Conservation (phyloP, 108 stramenopile species). For the Fragilaria crotonensis region DNA sequence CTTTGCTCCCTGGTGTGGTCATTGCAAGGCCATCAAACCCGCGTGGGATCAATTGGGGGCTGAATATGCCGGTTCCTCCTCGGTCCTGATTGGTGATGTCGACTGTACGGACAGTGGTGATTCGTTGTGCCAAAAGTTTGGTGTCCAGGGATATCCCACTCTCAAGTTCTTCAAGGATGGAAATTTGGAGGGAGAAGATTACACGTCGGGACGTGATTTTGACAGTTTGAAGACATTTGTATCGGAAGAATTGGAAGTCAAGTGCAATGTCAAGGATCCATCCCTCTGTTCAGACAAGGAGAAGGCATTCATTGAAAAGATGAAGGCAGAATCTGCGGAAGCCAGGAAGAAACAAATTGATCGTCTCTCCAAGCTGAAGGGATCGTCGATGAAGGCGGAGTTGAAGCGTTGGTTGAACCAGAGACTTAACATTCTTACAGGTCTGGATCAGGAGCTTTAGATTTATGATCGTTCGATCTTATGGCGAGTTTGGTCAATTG, state of each 20-base stretch:
- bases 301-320: slow-evolving; percentile 44
- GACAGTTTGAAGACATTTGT: slow-evolving; percentile 46
- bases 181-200: slow-evolving; percentile 38
- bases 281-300: slow-evolving; percentile 40
- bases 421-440: slow-evolving; percentile 29
- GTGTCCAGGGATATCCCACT: slow-evolving; percentile 45
- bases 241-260: slow-evolving; percentile 47
- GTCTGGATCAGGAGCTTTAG: slow-evolving; percentile 8
- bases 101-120: slow-evolving; percentile 51
- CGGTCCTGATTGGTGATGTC: slow-evolving; percentile 59
- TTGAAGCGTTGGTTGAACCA: slow-evolving; percentile 32
- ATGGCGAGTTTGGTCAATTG: too few species aligned
- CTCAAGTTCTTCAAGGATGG: slow-evolving; percentile 62
- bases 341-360: slow-evolving; percentile 30
- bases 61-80: slow-evolving; percentile 58
- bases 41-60: slow-evolving; percentile 63
- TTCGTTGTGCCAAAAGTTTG: slow-evolving; percentile 44
- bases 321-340: slow-evolving; percentile 34
- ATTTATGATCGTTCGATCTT: too few species aligned
- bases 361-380: slow-evolving; percentile 39
- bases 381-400: slow-evolving; percentile 41
- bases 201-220: slow-evolving; percentile 52
- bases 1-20: slow-evolving; percentile 38
- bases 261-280: slow-evolving; percentile 35
- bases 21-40: slow-evolving; percentile 35